Base-by-base conservation (phyloP, 768 basidiomycete genomes). In the Pisolithus orientalis region DNA sequence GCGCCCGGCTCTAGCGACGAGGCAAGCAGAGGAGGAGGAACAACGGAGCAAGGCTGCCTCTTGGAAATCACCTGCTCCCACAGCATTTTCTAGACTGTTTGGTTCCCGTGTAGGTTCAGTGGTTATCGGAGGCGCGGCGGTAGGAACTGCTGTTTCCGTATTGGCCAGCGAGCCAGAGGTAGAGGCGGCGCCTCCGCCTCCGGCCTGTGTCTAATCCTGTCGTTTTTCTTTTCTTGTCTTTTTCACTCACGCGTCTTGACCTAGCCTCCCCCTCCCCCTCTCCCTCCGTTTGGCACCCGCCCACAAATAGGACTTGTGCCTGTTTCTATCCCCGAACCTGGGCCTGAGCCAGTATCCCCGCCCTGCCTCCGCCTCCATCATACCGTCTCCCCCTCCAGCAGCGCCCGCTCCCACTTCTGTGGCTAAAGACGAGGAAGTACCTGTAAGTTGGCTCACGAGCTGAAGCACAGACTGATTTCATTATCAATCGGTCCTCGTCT, bases 1-100 rank as follows among this genome's bases (percentile, higher is more conserved):
- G 66, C 78, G 94, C 21, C 94, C 97, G 64, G 93, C 90, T 0
- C 72, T 85, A n/a, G 87, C 92, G 1, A 94, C 94, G 75, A 85
- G 86, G 63, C 88, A 91, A 59, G 74, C 78, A 14, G 89, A 85
- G 57, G 91, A 89, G 58, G 94, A 92, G 52, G 84, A 84, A 54
- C 72, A 75, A 8, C 72, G 71, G 43, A 90, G 87, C 60, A 82
- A 74, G 42, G 71, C 74, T 42, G 82, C 84, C 1, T 75, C 75
- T 14, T 76, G 75, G 61, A 66, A 70, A 5, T 65, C 77, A 0
- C 59, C 70, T 2, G 60, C 68, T 21, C 39, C 62, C 0, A 71
- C 67, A 28, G 63, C 70, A 3, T 72, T 79, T 51, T 76, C 72
- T 42, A 75, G 69, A 45, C 27, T 71, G 68, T 42, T 68, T 37